A percentile compares a stretch with the other conserved stretches of the same genome.
phyloP scores from a whole-genome alignment of 345 rosid species.

The Leavenworthia alabamica region DNA sequence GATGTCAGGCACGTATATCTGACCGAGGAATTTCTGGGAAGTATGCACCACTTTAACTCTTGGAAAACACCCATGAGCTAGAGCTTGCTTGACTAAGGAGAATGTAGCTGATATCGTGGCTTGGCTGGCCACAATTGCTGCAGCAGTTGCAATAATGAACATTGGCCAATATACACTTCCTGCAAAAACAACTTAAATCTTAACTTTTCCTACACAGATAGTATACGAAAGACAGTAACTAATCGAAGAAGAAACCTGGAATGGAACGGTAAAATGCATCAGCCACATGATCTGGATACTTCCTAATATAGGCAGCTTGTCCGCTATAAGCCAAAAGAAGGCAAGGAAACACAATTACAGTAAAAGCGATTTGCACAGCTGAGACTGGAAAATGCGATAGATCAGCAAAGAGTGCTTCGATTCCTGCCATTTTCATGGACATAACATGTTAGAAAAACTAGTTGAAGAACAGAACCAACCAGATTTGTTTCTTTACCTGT shows the following conservation, averaged over 20 bases:
- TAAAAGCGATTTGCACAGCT: constrained; percentile 59
- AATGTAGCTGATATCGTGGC: constrained; percentile 88
- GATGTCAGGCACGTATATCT: constrained; percentile 86
- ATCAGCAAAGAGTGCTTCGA: constrained; percentile 87
- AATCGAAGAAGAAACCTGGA: constrained; percentile 30
- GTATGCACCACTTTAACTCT: constrained; percentile 87
- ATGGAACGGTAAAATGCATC: constrained; percentile 78
- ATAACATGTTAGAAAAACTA: background rate
- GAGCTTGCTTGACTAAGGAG: constrained; percentile 83
- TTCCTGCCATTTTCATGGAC: constrained; percentile 41
- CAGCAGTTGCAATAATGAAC: constrained; percentile 59
- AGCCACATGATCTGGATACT: constrained; percentile 45
- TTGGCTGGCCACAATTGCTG: constrained; percentile 85
- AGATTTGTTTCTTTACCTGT: constrained; percentile 39
- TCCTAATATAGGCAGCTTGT: constrained; percentile 79
- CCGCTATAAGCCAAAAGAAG: constrained; percentile 83
- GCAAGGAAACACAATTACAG: constrained; percentile 71
- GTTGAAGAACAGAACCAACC: background rate
- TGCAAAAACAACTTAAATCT: background rate
- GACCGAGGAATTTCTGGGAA: constrained; percentile 66
- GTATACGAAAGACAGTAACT: background rate
- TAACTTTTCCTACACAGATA: background rate
- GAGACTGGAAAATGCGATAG: constrained; percentile 70
- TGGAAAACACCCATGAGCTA: constrained; percentile 81
- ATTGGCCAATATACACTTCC: constrained; percentile 71